phyloP scores from a whole-genome alignment of 164 flowering plant species.

The Tetracentron sinense region DNA sequence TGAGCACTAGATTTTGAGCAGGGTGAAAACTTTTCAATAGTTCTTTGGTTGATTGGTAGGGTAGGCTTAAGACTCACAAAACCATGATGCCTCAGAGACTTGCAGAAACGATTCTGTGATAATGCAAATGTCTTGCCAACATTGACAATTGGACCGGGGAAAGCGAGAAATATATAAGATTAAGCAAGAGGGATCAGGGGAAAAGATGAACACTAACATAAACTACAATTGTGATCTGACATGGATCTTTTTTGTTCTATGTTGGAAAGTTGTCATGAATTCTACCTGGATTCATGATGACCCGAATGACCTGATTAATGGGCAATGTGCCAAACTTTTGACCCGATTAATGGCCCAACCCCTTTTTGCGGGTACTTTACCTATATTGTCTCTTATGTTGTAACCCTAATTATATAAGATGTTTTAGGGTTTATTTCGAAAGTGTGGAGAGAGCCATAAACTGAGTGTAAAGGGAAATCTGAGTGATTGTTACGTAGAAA shows the following conservation, averaged over 20 bases:
- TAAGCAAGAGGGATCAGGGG: background rate
- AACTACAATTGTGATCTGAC: background rate
- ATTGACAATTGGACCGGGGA: background rate
- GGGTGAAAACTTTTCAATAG: background rate
- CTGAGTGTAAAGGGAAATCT: too few species aligned
- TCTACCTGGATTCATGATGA: too few species aligned
- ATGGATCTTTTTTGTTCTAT: background rate
- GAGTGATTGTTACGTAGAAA: too few species aligned
- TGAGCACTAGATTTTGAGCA: background rate
- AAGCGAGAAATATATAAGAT: background rate
- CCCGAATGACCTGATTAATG: too few species aligned
- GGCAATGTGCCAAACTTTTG: too few species aligned
- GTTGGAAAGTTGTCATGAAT: too few species aligned
- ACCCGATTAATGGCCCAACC: too few species aligned
- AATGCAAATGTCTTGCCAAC: background rate
- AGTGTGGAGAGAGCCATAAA: too few species aligned
- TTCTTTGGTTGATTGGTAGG: slow-evolving; percentile 9
- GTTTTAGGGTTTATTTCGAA: too few species aligned
- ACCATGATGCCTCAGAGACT: slow-evolving; percentile 4
- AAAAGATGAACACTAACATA: background rate
- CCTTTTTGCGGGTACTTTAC: too few species aligned
- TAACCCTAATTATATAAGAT: too few species aligned
- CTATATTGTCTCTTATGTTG: too few species aligned
- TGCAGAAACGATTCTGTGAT: background rate
- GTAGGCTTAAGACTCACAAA: slow-evolving; percentile 7